Conservation (phyloP, 306 rosid species). For the Cicer yamashitae region DNA sequence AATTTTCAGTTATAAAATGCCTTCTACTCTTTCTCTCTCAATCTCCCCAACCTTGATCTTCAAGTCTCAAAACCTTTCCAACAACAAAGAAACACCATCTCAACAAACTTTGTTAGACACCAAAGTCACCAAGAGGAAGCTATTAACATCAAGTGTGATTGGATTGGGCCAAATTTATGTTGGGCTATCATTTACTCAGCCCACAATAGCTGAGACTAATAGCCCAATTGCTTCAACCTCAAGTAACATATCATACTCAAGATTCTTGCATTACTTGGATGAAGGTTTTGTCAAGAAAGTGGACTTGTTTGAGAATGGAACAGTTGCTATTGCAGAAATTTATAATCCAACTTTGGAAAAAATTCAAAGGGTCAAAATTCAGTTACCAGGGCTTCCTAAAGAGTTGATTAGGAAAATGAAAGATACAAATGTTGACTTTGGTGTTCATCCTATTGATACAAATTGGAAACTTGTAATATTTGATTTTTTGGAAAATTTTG, state of each 20-base stretch:
- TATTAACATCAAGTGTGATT: conserved; percentile 47
- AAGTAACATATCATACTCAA: conserved; percentile 69
- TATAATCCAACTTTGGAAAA: conserved; percentile 61
- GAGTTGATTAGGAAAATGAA: conserved; percentile 67
- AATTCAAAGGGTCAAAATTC: conserved; percentile 74
- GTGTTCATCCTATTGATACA: conserved; percentile 63
- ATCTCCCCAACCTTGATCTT: conserved; percentile 53
- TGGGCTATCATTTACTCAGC: conserved; percentile 25
- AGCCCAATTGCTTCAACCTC: conserved; percentile 64
- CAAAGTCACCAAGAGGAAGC: conserved; percentile 56
- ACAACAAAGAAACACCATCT: conserved; percentile 48
- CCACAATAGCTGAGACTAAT: conserved; percentile 66
- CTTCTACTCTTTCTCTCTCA: conserved; percentile 56
- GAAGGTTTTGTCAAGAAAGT: conserved; percentile 71
- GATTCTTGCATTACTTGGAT: conserved; percentile 72
- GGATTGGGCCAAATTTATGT: conserved; percentile 45
- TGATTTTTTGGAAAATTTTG: conserved; percentile 67
- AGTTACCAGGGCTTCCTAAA: conserved; percentile 69
- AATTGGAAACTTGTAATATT: conserved; percentile 55
- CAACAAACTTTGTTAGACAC: conserved; percentile 38
- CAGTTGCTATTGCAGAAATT: conserved; percentile 75
- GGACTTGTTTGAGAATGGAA: conserved; percentile 75
- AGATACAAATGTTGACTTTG: conserved; percentile 69
- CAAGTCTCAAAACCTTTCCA: conserved; percentile 56
- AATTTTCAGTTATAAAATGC: conserved; percentile 43